phyloP scores from a whole-genome alignment of 2,329 filamentous ascomycete genomes.

The Aspergillus viridinutans region DNA sequence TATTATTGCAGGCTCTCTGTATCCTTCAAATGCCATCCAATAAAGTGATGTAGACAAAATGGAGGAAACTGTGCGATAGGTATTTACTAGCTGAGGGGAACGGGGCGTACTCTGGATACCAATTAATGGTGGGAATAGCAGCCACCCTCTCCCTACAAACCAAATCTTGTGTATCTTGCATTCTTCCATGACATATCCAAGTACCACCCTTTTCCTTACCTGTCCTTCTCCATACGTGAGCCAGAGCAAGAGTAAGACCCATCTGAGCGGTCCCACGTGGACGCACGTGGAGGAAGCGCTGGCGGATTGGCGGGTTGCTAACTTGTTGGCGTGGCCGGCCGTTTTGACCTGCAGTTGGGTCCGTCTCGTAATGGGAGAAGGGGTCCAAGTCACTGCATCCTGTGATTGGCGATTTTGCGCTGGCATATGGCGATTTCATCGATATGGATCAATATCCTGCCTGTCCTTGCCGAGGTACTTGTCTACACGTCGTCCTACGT shows the following conservation, averaged over 20 bases:
- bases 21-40: too few species aligned
- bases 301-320: conserved; percentile 5
- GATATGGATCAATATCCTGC: neutral
- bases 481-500: neutral
- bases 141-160: neutral
- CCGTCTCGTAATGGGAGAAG: neutral
- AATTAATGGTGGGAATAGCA: neutral
- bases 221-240: neutral
- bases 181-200: conserved; percentile 25
- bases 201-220: conserved; percentile 17
- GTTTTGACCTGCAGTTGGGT: conserved; percentile 6
- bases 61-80: neutral
- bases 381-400: neutral
- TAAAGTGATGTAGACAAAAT: too few species aligned
- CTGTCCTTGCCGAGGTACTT: neutral
- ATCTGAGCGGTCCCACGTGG: conserved; percentile 33
- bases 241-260: conserved; percentile 17
- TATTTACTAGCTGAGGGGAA: neutral
- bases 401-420: neutral
- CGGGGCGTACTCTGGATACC: neutral
- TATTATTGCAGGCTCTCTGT: too few species aligned
- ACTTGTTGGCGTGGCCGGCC: conserved; percentile 2
- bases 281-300: conserved; percentile 29
- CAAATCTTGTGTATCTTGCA: neutral
- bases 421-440: neutral